Percentiles rank a stretch among this genome's conserved stretches.
Conservation (phyloP, 495 filamentous ascomycete genomes). For the Aspergillus nidulans region DNA sequence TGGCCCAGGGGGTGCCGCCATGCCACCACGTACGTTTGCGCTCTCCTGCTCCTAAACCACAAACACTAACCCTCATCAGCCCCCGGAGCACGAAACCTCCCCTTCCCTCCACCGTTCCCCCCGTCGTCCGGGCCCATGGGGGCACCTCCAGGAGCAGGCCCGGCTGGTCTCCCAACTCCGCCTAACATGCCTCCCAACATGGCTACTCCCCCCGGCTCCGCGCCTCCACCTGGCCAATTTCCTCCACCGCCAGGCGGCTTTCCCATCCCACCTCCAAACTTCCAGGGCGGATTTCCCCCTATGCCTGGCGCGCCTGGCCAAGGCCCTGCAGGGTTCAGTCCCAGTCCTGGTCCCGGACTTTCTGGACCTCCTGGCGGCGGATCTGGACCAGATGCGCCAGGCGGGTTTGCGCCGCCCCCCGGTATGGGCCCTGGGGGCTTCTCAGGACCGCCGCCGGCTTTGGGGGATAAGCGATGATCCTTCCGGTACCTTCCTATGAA, state of each 20-base stretch:
- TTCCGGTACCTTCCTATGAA: not conserved
- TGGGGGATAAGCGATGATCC: conserved; percentile 18
- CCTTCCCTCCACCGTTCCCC: conserved; percentile 59
- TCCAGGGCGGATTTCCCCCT: conserved; percentile 35
- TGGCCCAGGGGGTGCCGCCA: conserved; percentile 36
- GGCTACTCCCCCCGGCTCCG: conserved; percentile 24
- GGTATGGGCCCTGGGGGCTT: conserved; percentile 12
- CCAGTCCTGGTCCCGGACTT: conserved; percentile 22
- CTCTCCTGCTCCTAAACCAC: conserved; percentile 12
- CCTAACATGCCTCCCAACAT: conserved; percentile 35
- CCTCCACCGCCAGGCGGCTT: conserved; percentile 60
- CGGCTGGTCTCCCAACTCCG: conserved; percentile 27
- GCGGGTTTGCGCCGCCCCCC: conserved; percentile 29
- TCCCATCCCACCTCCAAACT: conserved; percentile 41
- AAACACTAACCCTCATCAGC: conserved; percentile 33
- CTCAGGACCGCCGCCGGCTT: conserved; percentile 21
- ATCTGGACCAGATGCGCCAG: not conserved
- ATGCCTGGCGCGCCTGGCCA: conserved; percentile 22
- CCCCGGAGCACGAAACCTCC: conserved; percentile 57
- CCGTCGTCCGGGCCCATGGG: conserved; percentile 27
- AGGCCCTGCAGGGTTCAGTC: conserved; percentile 22
- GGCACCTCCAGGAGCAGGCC: conserved; percentile 24
- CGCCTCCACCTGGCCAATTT: conserved; percentile 38
- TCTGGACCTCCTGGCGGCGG: conserved; percentile 27
- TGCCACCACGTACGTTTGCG: conserved; percentile 43